These are phyloP conservation scores for Vitis hybrid DNA, from an alignment of 177 flowering plant species.

Conservation along the genomic window DNA sequence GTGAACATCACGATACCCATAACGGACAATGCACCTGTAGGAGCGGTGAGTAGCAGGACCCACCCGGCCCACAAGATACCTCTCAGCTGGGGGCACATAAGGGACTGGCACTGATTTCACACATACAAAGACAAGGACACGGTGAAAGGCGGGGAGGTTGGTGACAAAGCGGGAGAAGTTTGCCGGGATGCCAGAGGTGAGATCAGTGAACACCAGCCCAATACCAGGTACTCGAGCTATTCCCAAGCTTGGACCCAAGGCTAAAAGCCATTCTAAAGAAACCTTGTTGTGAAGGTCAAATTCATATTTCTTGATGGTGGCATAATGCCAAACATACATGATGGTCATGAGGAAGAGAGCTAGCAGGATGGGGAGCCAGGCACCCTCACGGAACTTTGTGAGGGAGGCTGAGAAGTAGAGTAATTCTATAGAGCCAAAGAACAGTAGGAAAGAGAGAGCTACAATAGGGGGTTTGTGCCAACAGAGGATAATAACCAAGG, in stretches of 20 bases:
- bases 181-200: conserved; percentile 85
- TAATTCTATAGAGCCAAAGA: conserved; percentile 75
- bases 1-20: conserved; percentile 91
- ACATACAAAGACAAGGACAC: conserved; percentile 74
- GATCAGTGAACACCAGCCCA: conserved; percentile 79
- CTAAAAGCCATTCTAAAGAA: conserved; percentile 86
- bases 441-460: conserved; percentile 65
- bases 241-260: conserved; percentile 80
- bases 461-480: conserved; percentile 89
- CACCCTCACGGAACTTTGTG: conserved; percentile 75
- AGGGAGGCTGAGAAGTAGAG: conserved; percentile 89
- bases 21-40: conserved; percentile 83
- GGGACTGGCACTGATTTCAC: conserved; percentile 85
- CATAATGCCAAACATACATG: conserved; percentile 87
- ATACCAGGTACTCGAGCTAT: conserved; percentile 88
- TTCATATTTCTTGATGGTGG: conserved; percentile 79
- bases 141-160: conserved; percentile 92
- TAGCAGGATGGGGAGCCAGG: conserved; percentile 89
- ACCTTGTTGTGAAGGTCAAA: conserved; percentile 91
- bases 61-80: conserved; percentile 83
- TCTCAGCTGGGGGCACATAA: conserved; percentile 65
- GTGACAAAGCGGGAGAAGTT: conserved; percentile 91
- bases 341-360: conserved; percentile 76
- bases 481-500: conserved; percentile 80
- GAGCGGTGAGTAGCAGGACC: conserved; percentile 83